Percentiles rank a stretch among this genome's conserved stretches.
Evolutionary conservation across 208 protist genomes (phyloP).

Genomic region (Acanthamoeba royreba): DNA sequence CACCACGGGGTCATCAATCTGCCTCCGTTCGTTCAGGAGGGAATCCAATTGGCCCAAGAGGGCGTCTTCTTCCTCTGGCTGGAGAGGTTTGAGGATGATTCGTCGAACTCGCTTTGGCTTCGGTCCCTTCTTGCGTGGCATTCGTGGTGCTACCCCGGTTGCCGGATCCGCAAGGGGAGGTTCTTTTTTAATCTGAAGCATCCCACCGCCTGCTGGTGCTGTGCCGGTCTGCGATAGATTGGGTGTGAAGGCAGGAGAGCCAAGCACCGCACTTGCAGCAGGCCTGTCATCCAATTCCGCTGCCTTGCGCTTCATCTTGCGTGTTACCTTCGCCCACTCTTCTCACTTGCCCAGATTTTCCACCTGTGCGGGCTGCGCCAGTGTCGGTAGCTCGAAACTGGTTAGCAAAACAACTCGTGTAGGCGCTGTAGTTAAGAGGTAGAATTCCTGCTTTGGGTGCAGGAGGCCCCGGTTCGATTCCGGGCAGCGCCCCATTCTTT

Average conservation of each 20-base stretch:
- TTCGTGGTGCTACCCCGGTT: background rate
- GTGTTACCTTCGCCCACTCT: too few species aligned
- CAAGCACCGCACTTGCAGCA: too few species aligned
- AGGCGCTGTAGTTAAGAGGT: background rate
- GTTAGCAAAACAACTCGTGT: too few species aligned
- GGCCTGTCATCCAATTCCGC: background rate
- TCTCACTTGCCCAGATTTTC: too few species aligned
- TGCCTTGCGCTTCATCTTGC: background rate
- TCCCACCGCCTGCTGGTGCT: too few species aligned
- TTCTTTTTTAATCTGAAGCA: background rate
- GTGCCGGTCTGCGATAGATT: too few species aligned
- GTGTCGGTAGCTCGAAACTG: too few species aligned
- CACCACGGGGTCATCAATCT: background rate
- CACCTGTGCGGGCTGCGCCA: too few species aligned
- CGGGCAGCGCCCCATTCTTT: background rate
- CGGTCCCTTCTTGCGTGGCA: background rate
- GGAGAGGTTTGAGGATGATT: background rate
- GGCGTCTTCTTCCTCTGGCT: background rate
- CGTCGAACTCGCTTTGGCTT: background rate
- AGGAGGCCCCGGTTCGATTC: background rate
- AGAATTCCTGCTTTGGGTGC: background rate
- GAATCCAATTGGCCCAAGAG: background rate
- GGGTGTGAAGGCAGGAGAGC: too few species aligned
- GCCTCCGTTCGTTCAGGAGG: background rate
- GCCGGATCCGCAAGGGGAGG: background rate